These are phyloP conservation scores for Helicostylum pulchrum DNA, from an alignment of 192 early-diverging fungal genomes.

Conservation along the genomic window DNA sequence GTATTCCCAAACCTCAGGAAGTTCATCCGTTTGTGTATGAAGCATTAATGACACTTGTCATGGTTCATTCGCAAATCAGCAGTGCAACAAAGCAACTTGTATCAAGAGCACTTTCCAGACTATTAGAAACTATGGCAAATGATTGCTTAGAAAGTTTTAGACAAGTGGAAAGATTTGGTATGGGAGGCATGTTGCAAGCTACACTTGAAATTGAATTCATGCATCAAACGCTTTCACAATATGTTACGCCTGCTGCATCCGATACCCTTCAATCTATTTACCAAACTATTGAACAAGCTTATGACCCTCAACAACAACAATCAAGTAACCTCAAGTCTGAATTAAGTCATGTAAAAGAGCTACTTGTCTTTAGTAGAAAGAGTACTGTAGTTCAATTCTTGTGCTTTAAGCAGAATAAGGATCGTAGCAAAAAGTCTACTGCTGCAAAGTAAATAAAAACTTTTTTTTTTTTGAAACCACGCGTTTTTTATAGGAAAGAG, in stretches of 20 bases:
- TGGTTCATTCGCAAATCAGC: slow-evolving; percentile 87
- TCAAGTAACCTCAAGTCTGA: slow-evolving; percentile 48
- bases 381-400: slow-evolving; percentile 55
- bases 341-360: slow-evolving; percentile 48
- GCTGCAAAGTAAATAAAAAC: background rate
- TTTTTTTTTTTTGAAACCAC: too few species aligned
- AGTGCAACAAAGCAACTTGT: slow-evolving; percentile 80
- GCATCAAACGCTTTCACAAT: slow-evolving; percentile 76
- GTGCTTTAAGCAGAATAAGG: slow-evolving; percentile 51
- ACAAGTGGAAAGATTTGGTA: slow-evolving; percentile 80
- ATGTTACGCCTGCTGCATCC: slow-evolving; percentile 62
- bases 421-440: slow-evolving; percentile 39
- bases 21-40: slow-evolving; percentile 87
- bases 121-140: slow-evolving; percentile 70
- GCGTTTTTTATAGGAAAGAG: too few species aligned
- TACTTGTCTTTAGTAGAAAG: slow-evolving; percentile 48
- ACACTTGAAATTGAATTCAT: slow-evolving; percentile 90
- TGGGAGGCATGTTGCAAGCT: slow-evolving; percentile 92
- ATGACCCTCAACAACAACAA: slow-evolving; percentile 47
- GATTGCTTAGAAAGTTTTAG: slow-evolving; percentile 80
- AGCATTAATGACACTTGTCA: slow-evolving; percentile 80
- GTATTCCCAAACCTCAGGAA: slow-evolving; percentile 69
- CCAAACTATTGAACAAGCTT: slow-evolving; percentile 64
- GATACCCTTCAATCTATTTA: slow-evolving; percentile 75
- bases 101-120: slow-evolving; percentile 67